A percentile compares a stretch with the other conserved stretches of the same genome.
phyloP scores from a whole-genome alignment of 106 monocot genomes.

The Alisma plantagoaquatica region DNA sequence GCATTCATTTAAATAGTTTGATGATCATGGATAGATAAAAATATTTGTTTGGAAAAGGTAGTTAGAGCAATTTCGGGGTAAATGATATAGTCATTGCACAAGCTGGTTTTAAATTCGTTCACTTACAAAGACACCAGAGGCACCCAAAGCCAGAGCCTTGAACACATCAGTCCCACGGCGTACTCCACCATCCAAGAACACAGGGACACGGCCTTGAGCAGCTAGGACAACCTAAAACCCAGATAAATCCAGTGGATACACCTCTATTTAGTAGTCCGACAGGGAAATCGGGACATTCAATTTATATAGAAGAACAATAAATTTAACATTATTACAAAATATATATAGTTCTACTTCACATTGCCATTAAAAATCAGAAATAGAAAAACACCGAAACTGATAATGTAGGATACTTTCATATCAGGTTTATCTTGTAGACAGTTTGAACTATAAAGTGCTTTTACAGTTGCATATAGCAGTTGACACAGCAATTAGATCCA shows the following conservation, averaged over 20 bases:
- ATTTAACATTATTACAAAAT: background rate
- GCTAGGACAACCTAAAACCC: conserved; percentile 20
- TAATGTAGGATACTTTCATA: no score
- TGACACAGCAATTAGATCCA: background rate
- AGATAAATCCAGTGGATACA: background rate
- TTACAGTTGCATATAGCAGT: no score
- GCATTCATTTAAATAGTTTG: no score
- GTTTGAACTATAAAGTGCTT: no score
- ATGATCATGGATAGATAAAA: background rate
- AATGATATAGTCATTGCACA: background rate
- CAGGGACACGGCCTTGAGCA: conserved; percentile 11
- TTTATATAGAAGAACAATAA: background rate
- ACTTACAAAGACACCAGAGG: conserved; percentile 90
- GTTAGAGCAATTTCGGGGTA: background rate
- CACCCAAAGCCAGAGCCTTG: conserved; percentile 88
- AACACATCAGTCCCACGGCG: conserved; percentile 92
- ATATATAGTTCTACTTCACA: background rate
- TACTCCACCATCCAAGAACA: conserved; percentile 20
- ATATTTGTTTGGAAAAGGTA: background rate
- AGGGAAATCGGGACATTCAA: background rate
- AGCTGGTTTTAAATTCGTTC: background rate
- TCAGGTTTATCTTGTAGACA: background rate
- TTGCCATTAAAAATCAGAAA: background rate
- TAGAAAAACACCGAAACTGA: background rate
- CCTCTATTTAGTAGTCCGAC: no score